Evolutionary conservation across 2,329 filamentous ascomycete genomes (phyloP).

Genomic region (Aphanocladium album): DNA sequence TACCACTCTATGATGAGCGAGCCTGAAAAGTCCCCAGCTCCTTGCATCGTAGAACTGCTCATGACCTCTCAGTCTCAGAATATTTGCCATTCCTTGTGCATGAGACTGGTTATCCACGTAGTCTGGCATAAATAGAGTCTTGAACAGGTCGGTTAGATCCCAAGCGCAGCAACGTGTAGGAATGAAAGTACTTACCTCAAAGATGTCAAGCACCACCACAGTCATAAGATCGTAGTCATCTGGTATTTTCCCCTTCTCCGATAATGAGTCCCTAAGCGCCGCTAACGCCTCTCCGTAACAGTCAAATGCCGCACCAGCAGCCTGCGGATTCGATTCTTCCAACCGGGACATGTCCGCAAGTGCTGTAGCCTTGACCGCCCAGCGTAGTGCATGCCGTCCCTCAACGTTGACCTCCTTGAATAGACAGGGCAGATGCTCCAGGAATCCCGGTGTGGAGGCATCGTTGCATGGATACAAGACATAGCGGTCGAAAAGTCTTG

Average conservation of each 20-base stretch:
- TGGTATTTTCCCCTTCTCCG: conserved; percentile 26
- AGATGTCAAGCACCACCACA: conserved; percentile 35
- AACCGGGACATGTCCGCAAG: conserved; percentile 29
- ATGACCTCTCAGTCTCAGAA: conserved; percentile 31
- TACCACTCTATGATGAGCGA: conserved; percentile 33
- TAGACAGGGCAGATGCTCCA: conserved; percentile 32
- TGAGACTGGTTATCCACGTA: conserved; percentile 25
- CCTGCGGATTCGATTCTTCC: conserved; percentile 12
- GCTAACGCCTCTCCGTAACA: conserved; percentile 31
- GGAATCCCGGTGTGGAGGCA: conserved; percentile 32
- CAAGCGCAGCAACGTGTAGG: background rate
- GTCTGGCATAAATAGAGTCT: conserved; percentile 31
- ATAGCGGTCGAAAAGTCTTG: conserved; percentile 33
- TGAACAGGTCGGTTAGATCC: background rate
- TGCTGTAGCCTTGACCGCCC: conserved; percentile 32
- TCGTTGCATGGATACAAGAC: conserved; percentile 33
- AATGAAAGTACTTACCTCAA: conserved; percentile 26
- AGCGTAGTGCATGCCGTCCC: conserved; percentile 32
- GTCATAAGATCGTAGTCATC: conserved; percentile 38
- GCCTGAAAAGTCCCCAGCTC: conserved; percentile 35
- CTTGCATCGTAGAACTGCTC: conserved; percentile 30
- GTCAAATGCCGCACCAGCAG: conserved; percentile 25
- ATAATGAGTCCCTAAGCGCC: conserved; percentile 28
- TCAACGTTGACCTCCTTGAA: conserved; percentile 34
- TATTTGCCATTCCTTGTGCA: conserved; percentile 36